Percentiles rank a stretch among this genome's conserved stretches.
Conservation (phyloP, 2,329 filamentous ascomycete species). For the Clonostachys chloroleuca region DNA sequence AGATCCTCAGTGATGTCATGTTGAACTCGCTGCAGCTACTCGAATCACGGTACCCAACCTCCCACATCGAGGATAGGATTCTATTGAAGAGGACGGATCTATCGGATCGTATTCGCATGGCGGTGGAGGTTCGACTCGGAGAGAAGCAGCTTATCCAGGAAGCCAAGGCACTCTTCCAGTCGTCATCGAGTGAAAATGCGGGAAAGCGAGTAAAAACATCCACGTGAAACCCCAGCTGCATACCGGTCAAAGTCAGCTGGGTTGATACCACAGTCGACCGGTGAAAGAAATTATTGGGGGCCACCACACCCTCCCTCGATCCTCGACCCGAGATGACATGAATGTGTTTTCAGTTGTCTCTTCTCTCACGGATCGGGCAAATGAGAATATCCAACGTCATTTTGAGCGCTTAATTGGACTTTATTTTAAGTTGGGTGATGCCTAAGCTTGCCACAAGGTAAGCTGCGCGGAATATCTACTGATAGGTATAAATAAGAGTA, state of each 20-base stretch:
- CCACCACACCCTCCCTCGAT: neutral
- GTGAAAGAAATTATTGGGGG: neutral
- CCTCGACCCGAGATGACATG: neutral
- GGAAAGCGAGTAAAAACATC: conserved; percentile 1
- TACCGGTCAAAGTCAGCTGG: neutral
- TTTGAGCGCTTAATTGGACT: too few relatives aligned
- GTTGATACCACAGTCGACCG: neutral
- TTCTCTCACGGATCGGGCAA: too few relatives aligned
- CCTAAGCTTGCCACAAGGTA: too few relatives aligned
- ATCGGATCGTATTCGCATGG: conserved; percentile 47
- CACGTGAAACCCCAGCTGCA: neutral
- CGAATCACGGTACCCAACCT: conserved; percentile 35
- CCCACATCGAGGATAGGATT: conserved; percentile 30
- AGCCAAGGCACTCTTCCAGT: conserved; percentile 33
- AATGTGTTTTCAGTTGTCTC: too few relatives aligned
- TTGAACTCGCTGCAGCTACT: conserved; percentile 27
- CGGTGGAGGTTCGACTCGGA: conserved; percentile 62
- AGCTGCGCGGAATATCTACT: too few relatives aligned
- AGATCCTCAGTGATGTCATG: conserved; percentile 35
- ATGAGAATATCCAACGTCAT: too few relatives aligned
- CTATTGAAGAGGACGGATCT: conserved; percentile 22
- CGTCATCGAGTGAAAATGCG: conserved; percentile 1
- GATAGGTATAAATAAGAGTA: too few relatives aligned
- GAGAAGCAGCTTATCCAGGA: conserved; percentile 65
- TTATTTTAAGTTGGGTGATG: too few relatives aligned